Evolutionary conservation across 225 moss, liverwort and hornwort species (phyloP), one percentile per base, ranked within the genome.

Genomic region (Climacium dendroides): DNA sequence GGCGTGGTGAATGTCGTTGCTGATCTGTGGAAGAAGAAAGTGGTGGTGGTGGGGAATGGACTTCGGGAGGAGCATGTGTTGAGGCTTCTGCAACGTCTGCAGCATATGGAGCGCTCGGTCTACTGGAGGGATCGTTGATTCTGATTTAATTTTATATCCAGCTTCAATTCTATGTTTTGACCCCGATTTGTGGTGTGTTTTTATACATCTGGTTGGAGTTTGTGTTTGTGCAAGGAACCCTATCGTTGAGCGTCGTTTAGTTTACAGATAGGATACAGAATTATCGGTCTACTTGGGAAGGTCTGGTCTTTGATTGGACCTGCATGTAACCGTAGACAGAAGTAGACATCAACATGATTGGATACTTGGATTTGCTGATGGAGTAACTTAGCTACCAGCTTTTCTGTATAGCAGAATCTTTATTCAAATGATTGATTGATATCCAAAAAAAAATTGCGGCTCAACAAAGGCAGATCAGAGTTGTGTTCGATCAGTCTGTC

Each of bases 1-100:
- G 91, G 89, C 53, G 87, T 89, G 71, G n/a, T 66, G 45, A 26
- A 60, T 9, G 91, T 89, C 13, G 34, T 15, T 18, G n/a, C 86
- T 3, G 88, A 89, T 87, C 92, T 85, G 39, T 89, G 86, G 89
- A 52, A 74, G 11, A 88, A 80, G 88, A 93, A 90, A 71, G 93
- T 93, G 89, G 85, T 87, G 62, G 89, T 93, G 16, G 32, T 70
- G 77, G 93, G 92, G 29, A 32, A 52, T 11, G 25, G 70, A 10
- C 84, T 92, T 35, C n/a, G 28, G 13, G 83, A 72, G 1, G 52
- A 87, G 6, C 58, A 48, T 28, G 29, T 90, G n/a, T 80, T 90
- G 34, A 52, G 72, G 6, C 30, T 66, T 26, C 63, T 89, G 12
- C 80, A 74, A 39, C 83, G 37, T 2, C 26, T 59, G 6, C 60